Conservation (phyloP, 495 filamentous ascomycete genomes). For the Annulohypoxylon maeteangense region DNA sequence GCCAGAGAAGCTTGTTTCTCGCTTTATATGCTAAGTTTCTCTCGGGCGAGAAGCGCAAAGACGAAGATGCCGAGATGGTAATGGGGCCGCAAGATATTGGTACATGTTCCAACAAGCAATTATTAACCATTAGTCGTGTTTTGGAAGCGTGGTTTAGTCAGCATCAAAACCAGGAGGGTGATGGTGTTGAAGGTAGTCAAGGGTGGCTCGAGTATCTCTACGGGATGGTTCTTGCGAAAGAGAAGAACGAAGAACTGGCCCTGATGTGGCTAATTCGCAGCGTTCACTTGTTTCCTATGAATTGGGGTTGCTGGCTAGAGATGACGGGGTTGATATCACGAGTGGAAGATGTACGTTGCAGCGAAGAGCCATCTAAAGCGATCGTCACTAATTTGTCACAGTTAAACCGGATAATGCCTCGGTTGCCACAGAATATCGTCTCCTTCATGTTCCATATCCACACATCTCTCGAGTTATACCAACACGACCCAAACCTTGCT, state of each 20-base stretch:
- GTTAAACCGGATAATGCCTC: conserved; percentile 61
- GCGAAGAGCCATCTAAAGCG: neutral
- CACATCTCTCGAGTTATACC: conserved; percentile 89
- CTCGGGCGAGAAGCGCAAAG: conserved; percentile 92
- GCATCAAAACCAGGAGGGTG: conserved; percentile 65
- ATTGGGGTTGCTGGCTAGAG: conserved; percentile 98
- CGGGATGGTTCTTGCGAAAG: conserved; percentile 87
- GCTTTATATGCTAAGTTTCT: conserved; percentile 92
- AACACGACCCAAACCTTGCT: conserved; percentile 78
- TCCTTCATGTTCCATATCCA: conserved; percentile 92
- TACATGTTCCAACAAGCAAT: conserved; percentile 81
- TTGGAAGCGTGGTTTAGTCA: conserved; percentile 81
- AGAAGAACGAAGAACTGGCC: conserved; percentile 86
- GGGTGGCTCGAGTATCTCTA: conserved; percentile 98
- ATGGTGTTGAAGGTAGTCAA: conserved; percentile 70
- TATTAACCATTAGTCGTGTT: conserved; percentile 75
- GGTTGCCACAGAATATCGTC: conserved; percentile 89
- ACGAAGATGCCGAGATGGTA: conserved; percentile 98
- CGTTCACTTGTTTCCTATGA: conserved; percentile 86
- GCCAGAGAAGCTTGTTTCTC: conserved; percentile 92
- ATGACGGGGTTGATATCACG: conserved; percentile 77
- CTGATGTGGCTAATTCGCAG: conserved; percentile 84
- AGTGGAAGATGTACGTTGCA: conserved; percentile 77
- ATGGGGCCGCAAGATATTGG: conserved; percentile 92
- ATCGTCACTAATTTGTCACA: conserved; percentile 42